Conservation (phyloP, 2,329 filamentous ascomycete species). For the Chalaropsis ovoidea region DNA sequence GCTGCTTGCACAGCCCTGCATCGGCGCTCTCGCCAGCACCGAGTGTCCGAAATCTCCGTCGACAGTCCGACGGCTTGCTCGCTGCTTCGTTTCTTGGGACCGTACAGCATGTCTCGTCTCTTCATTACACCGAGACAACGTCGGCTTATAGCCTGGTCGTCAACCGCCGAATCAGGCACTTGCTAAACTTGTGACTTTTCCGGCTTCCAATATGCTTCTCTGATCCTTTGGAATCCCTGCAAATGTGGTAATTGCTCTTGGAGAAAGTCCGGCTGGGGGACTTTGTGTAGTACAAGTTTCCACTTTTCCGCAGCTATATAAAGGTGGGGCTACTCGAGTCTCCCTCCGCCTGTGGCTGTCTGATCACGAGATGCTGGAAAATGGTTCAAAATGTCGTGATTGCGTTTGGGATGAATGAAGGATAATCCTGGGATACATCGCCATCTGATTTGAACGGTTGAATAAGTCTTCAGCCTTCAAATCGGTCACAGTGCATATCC, state of each 20-base stretch:
- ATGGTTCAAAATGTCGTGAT: too few relatives aligned
- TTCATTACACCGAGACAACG: not conserved
- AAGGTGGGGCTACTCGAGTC: not conserved
- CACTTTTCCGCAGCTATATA: not conserved
- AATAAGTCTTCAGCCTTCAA: not conserved
- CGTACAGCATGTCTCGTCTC: not conserved
- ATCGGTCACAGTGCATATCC: not conserved
- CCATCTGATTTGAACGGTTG: not conserved
- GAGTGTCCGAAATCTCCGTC: not conserved
- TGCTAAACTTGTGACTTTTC: not conserved
- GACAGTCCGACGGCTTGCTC: not conserved
- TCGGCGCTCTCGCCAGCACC: not conserved
- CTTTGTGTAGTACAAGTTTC: not conserved
- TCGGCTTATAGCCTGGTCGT: not conserved
- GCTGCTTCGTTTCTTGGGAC: not conserved
- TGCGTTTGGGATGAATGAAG: too few relatives aligned
- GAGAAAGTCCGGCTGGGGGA: not conserved
- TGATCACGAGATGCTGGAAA: too few relatives aligned
- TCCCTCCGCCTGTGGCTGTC: too few relatives aligned
- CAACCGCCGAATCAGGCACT: not conserved
- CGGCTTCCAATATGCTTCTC: not conserved
- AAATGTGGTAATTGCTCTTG: not conserved
- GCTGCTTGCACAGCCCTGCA: not conserved
- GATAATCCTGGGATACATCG: too few relatives aligned
- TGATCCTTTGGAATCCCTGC: not conserved